phyloP scores from a whole-genome alignment of 768 basidiomycete species.

The Chalciporus chontae region DNA sequence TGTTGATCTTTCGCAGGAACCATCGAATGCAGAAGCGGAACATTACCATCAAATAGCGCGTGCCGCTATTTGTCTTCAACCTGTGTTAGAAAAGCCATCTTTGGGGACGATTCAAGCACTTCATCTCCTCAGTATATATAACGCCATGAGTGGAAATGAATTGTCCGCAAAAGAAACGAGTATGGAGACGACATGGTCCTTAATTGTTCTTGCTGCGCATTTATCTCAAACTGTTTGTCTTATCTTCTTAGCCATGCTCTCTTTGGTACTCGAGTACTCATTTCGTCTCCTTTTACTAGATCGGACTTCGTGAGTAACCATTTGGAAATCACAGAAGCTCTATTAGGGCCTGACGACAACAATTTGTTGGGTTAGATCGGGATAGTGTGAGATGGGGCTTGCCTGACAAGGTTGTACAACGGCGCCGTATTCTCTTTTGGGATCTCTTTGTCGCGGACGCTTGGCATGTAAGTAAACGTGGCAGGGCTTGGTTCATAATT shows the following conservation, averaged over 20 bases:
- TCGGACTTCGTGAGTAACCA: constrained; percentile 61
- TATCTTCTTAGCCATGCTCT: constrained; percentile 2
- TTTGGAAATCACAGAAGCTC: constrained; percentile 6
- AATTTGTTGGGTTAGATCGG: constrained; percentile 39
- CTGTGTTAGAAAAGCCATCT: constrained; percentile 69
- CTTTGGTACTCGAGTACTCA: constrained; percentile 15
- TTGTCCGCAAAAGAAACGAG: constrained; percentile 53
- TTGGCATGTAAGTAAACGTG: constrained; percentile 51
- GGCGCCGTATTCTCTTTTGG: constrained; percentile 73
- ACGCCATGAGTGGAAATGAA: constrained; percentile 66
- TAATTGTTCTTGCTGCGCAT: constrained; percentile 63
- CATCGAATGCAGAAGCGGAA: constrained; percentile 44
- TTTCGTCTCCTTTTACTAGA: constrained; percentile 34
- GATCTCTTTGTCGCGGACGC: constrained; percentile 70
- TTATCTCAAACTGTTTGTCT: constrained; percentile 58
- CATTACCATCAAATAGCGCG: constrained; percentile 65
- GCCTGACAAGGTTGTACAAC: constrained; percentile 57
- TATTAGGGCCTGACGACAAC: constrained; percentile 8
- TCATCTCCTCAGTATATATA: constrained; percentile 66
- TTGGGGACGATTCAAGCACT: constrained; percentile 68
- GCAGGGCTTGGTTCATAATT: background rate
- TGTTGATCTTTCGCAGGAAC: constrained; percentile 31
- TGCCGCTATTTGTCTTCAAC: constrained; percentile 62
- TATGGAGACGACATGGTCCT: constrained; percentile 70
- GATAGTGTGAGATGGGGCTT: constrained; percentile 65